Conservation (phyloP, 2,329 filamentous ascomycete genomes). For the Penicillium sp. region DNA sequence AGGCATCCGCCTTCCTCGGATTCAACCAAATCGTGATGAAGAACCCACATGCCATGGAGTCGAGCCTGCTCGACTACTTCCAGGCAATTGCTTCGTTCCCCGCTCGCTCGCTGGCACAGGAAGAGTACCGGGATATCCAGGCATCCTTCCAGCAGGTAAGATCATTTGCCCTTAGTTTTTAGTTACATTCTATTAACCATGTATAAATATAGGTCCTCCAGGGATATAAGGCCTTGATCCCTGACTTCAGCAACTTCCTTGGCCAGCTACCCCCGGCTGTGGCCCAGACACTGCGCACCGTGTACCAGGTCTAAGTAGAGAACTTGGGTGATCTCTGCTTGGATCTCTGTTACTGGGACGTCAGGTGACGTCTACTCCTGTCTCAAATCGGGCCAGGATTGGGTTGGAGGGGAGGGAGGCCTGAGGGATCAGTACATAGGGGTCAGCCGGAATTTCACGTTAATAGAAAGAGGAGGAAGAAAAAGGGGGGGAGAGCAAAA, state of each 20-base stretch:
- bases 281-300: slow-evolving; percentile 42
- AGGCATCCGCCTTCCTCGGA: slow-evolving; percentile 87
- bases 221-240: slow-evolving; percentile 50
- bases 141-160: slow-evolving; percentile 74
- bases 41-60: slow-evolving; percentile 91
- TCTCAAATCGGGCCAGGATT: not conserved
- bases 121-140: slow-evolving; percentile 60
- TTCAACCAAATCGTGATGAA: slow-evolving; percentile 80
- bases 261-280: slow-evolving; percentile 41
- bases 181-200: not conserved
- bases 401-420: not conserved
- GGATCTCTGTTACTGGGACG: not conserved
- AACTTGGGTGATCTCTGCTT: not conserved
- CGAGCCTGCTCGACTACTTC: slow-evolving; percentile 78
- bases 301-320: slow-evolving; percentile 41
- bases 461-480: slow-evolving; percentile 8
- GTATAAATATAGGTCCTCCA: slow-evolving; percentile 38
- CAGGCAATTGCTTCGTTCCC: slow-evolving; percentile 72
- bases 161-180: slow-evolving; percentile 7
- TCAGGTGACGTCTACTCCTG: not conserved
- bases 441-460: not conserved
- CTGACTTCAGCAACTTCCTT: slow-evolving; percentile 48
- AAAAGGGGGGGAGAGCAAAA: not conserved
- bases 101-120: slow-evolving; percentile 60
- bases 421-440: not conserved